These are phyloP conservation scores for Boletus bicolor DNA, from an alignment of 768 basidiomycete genomes.

Conservation along the genomic window DNA sequence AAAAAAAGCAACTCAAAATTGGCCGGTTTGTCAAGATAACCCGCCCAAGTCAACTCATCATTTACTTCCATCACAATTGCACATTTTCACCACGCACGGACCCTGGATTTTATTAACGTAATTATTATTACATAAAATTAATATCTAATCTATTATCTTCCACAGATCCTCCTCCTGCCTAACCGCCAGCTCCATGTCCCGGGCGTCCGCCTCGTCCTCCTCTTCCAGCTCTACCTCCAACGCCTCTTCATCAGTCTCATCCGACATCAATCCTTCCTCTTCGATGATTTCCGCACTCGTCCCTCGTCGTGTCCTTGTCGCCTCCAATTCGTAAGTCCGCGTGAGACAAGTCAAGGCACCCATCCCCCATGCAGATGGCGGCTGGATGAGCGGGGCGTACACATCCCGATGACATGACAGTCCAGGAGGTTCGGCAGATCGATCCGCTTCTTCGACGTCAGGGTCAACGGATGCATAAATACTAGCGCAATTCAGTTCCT, in stretches of 20 bases:
- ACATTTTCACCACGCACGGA: constrained; percentile 31
- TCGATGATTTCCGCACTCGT: constrained; percentile 15
- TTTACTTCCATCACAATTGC: constrained; percentile 17
- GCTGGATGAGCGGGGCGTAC: constrained; percentile 36
- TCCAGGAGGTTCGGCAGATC: not conserved
- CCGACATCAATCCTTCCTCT: constrained; percentile 28
- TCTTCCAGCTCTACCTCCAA: constrained; percentile 40
- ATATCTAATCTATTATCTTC: constrained; percentile 18
- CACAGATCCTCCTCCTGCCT: constrained; percentile 43
- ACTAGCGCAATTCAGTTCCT: constrained; percentile 14
- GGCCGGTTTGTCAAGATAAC: constrained; percentile 14
- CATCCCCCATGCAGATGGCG: constrained; percentile 22
- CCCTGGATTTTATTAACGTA: constrained; percentile 16
- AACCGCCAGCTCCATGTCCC: constrained; percentile 33
- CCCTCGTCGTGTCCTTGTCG: constrained; percentile 14
- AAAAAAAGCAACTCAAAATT: constrained; percentile 19
- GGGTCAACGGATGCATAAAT: constrained; percentile 1
- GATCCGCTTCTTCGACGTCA: not conserved
- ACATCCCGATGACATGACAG: constrained; percentile 30
- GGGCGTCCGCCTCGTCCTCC: constrained; percentile 40
- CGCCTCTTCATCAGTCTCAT: constrained; percentile 37
- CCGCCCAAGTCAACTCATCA: not conserved
- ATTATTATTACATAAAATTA: constrained; percentile 7
- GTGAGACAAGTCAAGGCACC: constrained; percentile 14
- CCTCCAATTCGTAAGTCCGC: constrained; percentile 25